Percentiles rank a stretch among this genome's conserved stretches.
phyloP scores from a whole-genome alignment of 176 grass and related monocot species.

The Calamus simplicifolius region DNA sequence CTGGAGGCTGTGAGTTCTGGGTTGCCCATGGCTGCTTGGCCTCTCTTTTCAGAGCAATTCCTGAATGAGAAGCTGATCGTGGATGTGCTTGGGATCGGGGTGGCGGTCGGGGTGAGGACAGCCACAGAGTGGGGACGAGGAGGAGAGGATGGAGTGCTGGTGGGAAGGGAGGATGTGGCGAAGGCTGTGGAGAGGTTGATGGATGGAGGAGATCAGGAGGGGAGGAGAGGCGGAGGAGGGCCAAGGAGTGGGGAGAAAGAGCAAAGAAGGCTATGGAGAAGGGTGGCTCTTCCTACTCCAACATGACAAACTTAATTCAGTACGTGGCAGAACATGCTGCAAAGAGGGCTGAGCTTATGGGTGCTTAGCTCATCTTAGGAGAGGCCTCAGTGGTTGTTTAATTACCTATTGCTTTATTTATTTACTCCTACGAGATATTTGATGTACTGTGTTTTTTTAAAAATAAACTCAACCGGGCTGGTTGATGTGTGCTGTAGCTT shows the following conservation, averaged over 20 bases:
- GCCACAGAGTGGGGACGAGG: constrained; percentile 9
- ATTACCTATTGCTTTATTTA: no score
- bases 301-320: no score
- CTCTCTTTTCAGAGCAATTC: constrained; percentile 63
- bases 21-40: constrained; percentile 52
- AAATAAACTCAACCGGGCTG: no score
- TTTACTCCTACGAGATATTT: no score
- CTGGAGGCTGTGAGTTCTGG: constrained; percentile 57
- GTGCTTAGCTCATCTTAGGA: neutral
- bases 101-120: constrained; percentile 41
- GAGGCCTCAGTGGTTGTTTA: no score
- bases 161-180: neutral
- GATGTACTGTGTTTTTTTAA: no score
- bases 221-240: constrained; percentile 25
- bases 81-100: constrained; percentile 47
- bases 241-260: neutral
- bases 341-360: no score
- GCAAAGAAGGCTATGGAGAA: constrained; percentile 12
- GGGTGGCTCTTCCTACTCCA: no score
- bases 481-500: no score
- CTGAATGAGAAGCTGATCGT: constrained; percentile 66
- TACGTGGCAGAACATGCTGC: no score
- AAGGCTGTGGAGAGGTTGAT: constrained; percentile 37
- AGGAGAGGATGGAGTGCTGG: neutral
- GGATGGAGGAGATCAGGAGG: constrained; percentile 23